phyloP scores from a whole-genome alignment of 306 rosid species.

The Lablab purpureus region DNA sequence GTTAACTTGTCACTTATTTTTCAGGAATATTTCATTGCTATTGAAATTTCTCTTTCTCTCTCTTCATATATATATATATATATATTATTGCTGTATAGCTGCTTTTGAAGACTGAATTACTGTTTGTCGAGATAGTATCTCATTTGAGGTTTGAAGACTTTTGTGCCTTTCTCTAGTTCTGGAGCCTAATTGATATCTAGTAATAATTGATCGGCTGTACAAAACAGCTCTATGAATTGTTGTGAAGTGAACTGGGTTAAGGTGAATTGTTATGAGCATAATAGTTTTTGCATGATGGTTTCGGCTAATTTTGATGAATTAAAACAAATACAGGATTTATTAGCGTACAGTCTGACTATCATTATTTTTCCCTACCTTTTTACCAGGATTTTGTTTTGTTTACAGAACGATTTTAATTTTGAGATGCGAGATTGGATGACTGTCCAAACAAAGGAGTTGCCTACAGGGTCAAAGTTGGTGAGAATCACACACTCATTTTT shows the following conservation, averaged over 20 bases:
- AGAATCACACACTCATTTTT: constrained; percentile 40
- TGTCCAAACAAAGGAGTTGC: constrained; percentile 73
- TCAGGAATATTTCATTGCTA: not conserved
- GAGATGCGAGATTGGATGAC: constrained; percentile 95
- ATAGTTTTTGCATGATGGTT: not conserved
- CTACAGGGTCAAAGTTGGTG: constrained; percentile 76
- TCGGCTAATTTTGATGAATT: not conserved
- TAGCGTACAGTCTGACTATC: constrained; percentile 17
- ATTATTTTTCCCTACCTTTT: constrained; percentile 38
- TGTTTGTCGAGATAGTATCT: too few relatives aligned
- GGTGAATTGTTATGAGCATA: constrained; percentile 9
- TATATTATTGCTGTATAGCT: too few relatives aligned
- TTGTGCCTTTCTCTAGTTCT: constrained; percentile 11
- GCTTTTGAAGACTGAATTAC: too few relatives aligned
- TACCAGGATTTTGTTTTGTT: constrained; percentile 32
- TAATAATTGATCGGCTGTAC: constrained; percentile 14
- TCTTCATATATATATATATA: too few relatives aligned
- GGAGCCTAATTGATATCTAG: constrained; percentile 18
- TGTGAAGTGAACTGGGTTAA: constrained; percentile 6
- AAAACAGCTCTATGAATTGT: not conserved
- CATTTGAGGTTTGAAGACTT: constrained; percentile 16
- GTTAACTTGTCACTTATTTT: not conserved
- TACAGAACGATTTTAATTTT: constrained; percentile 86
- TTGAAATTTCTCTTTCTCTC: not conserved
- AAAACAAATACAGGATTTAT: constrained; percentile 3